phyloP scores from a whole-genome alignment of 805 yeast genomes.

The Candida chauliodis region DNA sequence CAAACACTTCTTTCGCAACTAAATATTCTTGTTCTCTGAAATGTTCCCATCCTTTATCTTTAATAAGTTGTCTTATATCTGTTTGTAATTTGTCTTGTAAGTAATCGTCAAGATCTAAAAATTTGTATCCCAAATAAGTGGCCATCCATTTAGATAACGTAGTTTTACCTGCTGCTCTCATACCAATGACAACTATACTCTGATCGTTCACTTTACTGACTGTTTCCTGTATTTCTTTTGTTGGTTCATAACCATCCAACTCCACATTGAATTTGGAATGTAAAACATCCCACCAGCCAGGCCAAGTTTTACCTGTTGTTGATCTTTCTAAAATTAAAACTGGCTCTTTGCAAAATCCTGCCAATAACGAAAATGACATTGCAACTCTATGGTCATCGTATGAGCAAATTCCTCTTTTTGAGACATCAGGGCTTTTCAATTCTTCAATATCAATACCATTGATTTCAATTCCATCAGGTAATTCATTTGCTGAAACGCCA shows the following conservation, averaged over 20 bases:
- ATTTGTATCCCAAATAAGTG: constrained; percentile 57
- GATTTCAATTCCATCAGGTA: constrained; percentile 89
- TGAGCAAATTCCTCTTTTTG: constrained; percentile 60
- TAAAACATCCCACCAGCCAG: constrained; percentile 98
- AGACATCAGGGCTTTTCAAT: constrained; percentile 50
- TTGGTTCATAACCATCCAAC: constrained; percentile 70
- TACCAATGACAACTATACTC: constrained; percentile 82
- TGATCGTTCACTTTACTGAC: constrained; percentile 31
- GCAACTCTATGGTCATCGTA: constrained; percentile 98
- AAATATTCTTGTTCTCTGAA: constrained; percentile 69
- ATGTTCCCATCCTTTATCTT: constrained; percentile 76
- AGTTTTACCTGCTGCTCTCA: constrained; percentile 97
- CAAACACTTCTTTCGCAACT: constrained; percentile 50
- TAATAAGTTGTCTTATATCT: constrained; percentile 60
- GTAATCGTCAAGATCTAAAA: constrained; percentile 72
- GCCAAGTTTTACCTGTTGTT: constrained; percentile 98
- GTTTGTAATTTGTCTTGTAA: constrained; percentile 53
- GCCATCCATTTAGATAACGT: constrained; percentile 82
- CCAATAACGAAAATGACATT: constrained; percentile 89
- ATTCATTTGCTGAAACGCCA: constrained; percentile 81
- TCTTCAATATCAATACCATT: constrained; percentile 57
- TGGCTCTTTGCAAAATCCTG: constrained; percentile 63
- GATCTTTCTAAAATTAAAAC: constrained; percentile 80
- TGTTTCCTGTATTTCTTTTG: constrained; percentile 8
- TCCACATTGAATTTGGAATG: constrained; percentile 62